Percentiles rank a stretch among this genome's conserved stretches.
These are phyloP conservation scores for Aspergillus bertholletiae DNA, from an alignment of 495 filamentous ascomycete genomes.

Conservation along the genomic window DNA sequence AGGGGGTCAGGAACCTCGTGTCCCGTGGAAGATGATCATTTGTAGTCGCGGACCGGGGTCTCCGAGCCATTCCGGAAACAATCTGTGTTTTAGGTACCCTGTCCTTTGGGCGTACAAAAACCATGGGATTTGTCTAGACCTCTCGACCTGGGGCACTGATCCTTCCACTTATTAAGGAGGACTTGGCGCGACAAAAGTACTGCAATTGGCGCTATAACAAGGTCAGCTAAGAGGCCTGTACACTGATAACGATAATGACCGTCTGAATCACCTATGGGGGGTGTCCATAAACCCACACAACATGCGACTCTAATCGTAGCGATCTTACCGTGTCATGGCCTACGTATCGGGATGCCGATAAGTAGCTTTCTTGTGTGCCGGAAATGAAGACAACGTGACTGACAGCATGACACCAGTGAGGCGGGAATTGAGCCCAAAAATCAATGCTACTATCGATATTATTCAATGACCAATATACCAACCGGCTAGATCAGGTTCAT, in stretches of 20 bases:
- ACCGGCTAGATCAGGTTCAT: neutral
- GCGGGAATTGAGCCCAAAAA: no score
- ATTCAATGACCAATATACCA: neutral
- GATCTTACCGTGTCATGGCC: neutral
- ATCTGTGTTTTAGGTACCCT: no score
- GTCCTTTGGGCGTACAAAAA: no score
- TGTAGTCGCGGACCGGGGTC: neutral
- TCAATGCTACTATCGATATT: neutral
- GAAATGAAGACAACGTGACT: constrained; percentile 1
- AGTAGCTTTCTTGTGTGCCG: neutral
- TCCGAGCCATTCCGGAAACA: neutral
- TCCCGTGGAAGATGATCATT: neutral
- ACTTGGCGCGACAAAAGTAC: neutral
- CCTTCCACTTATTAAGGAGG: neutral
- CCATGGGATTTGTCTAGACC: no score
- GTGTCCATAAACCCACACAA: neutral
- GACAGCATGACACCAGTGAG: no score
- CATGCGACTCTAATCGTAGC: neutral
- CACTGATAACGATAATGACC: neutral
- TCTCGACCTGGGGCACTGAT: no score
- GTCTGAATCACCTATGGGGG: neutral
- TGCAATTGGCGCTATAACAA: neutral
- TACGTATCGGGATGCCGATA: neutral
- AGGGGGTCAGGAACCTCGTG: neutral
- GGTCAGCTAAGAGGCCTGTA: neutral